Percentiles rank a stretch among this genome's conserved stretches.
Evolutionary conservation across 371 early-diverging fungal species (phyloP).

Genomic region (Mucor irregularis): DNA sequence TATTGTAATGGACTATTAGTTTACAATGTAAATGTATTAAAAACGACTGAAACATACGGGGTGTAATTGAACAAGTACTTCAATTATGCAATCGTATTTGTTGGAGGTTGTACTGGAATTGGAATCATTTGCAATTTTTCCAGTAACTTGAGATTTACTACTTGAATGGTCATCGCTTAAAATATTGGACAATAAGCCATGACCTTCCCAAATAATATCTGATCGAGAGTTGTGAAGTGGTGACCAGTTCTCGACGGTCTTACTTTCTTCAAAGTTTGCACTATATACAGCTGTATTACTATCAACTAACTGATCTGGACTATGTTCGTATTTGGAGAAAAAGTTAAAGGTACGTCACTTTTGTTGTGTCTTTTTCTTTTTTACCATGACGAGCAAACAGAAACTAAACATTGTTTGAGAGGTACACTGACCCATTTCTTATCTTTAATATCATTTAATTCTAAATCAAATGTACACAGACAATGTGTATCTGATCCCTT

Average conservation of each 20-base stretch:
- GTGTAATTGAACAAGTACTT: slow-evolving; percentile 38
- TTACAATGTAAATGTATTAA: background rate
- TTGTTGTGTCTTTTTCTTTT: background rate
- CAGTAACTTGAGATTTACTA: slow-evolving; percentile 21
- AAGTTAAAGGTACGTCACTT: background rate
- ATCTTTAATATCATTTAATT: slow-evolving; percentile 19
- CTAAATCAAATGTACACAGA: slow-evolving; percentile 28
- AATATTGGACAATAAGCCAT: slow-evolving; percentile 30
- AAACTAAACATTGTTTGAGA: slow-evolving; percentile 27
- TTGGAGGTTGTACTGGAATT: background rate
- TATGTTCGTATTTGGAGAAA: slow-evolving; percentile 8
- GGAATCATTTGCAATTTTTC: slow-evolving; percentile 11
- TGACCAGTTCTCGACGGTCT: slow-evolving; percentile 27
- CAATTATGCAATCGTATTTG: slow-evolving; percentile 20
- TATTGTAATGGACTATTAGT: background rate
- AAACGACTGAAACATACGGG: slow-evolving; percentile 18
- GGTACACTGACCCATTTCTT: slow-evolving; percentile 32
- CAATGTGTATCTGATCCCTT: slow-evolving; percentile 42
- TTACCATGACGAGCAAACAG: slow-evolving; percentile 43
- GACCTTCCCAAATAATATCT: slow-evolving; percentile 42
- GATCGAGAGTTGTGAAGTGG: slow-evolving; percentile 23
- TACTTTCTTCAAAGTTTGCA: slow-evolving; percentile 40
- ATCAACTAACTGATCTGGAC: slow-evolving; percentile 39
- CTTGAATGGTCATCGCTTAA: slow-evolving; percentile 11
- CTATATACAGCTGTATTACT: slow-evolving; percentile 38